Evolutionary conservation across 179 eudicot genomes (phyloP), one percentile per base, ranked within the genome.

Genomic region (Sideroxylon spinosum): DNA sequence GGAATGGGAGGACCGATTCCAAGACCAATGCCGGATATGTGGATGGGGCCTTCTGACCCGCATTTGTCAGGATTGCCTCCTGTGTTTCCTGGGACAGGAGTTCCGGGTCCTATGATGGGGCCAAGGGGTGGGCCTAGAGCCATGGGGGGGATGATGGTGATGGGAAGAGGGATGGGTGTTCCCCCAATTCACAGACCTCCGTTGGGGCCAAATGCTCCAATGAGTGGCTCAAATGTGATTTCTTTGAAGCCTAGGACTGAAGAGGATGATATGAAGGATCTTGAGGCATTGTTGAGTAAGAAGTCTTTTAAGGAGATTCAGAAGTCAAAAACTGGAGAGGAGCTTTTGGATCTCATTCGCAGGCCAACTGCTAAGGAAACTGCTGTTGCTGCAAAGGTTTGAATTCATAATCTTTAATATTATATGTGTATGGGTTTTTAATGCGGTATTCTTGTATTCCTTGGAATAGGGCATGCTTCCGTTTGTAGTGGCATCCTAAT

Each of bases 261-360:
- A 73, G 99, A 93, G 81, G 99, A 95, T 73, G 89, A 90, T 20
- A 63, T 93, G 84, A 93, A 95, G 85, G 99, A 93, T 86, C 78
- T 93, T 20, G 99, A 95, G 88, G 93, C 86, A n/a, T 77, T 95
- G 71, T 80, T 95, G 85, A 93, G 85, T 82, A 95, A 90, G 86
- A 93, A 93, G 84, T 86, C 97, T 22, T 92, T 92, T 49, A 89
- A 78, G 88, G 99, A 95, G 81, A 25, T 84, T 88, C 99, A 91
- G 86, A 90, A 93, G 74, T 95, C 99, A 1, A 91, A 93, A 84
- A 90, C 98, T 16, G 97, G 98, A 28, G 93, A 95, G 87, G 99
- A 93, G 90, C 89, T 95, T 16, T 78, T 91, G 73, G 93, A 93
- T 81, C 94, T 95, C 73, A 94, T 95, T 69, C 95, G 88, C 75